Evolutionary conservation across 73 alveolate species (phyloP), one percentile per base, ranked within the genome.

Genomic region (Uronychia binucleata): DNA sequence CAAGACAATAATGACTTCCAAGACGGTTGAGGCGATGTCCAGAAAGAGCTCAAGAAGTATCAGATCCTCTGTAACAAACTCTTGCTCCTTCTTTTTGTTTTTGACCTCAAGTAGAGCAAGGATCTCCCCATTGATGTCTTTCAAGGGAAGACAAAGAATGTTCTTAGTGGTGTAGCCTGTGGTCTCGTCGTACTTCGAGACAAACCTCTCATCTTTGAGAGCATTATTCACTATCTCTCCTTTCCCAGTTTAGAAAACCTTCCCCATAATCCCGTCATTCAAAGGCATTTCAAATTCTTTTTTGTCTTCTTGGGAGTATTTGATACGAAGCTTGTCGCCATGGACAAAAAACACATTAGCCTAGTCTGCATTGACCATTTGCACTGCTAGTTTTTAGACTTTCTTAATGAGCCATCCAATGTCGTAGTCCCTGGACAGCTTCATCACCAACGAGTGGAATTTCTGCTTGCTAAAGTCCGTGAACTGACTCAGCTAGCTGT

Each of bases 101-200:
- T 89, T 94, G 30, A 93, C 96, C 81, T 94, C 93, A 79, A 91
- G 86, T n/a, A 86, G 89, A 0, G 94, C 98, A 78, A 94, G 82
- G 25, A 94, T 86, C 34, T 94, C 86, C 30, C 94, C 95, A 59
- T 88, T 87, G 31, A 83, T 33, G 83, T 91, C 92, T 58, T 87
- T 35, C 29, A 94, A 75, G 30, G 98, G 98, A 74, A 89, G 67
- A 83, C 98, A 94, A 75, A 94, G 86, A 29, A 94, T 88, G 30
- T 92, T 84, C 77, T 84, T 88, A 25, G 97, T 94, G 57, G 95
- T 84, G 84, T 88, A 92, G 80, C 91, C 91, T 28, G 94, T 92
- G 75, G 74, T 81, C 59, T 85, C 82, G 79, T 94, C 97, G 19
- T 85, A 35, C 77, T 91, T 91, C 85, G 84, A 77, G 75, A 81